Evolutionary conservation across 805 yeast species (phyloP).

Genomic region (Ogataea henricii): DNA sequence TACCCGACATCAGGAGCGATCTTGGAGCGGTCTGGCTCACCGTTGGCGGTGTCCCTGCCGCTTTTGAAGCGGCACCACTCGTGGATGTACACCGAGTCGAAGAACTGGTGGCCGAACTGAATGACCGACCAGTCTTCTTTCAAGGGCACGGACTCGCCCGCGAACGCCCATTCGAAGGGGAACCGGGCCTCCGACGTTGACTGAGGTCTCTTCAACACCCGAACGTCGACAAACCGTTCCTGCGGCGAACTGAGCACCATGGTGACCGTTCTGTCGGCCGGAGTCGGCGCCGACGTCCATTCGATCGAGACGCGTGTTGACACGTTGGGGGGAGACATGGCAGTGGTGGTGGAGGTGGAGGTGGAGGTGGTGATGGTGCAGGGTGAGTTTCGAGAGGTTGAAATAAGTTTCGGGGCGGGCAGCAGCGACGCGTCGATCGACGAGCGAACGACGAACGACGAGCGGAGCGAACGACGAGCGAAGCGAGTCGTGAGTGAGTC

Average conservation of each 20-base stretch:
- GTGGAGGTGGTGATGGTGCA: no score
- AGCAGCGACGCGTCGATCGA: background rate
- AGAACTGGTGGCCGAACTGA: conserved; percentile 42
- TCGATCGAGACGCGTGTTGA: conserved; percentile 54
- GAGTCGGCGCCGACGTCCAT: conserved; percentile 46
- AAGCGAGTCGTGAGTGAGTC: no score
- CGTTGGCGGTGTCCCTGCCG: conserved; percentile 8
- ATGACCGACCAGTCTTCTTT: conserved; percentile 33
- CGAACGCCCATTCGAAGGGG: conserved; percentile 61
- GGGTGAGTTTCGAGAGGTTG: background rate
- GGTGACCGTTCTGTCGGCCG: conserved; percentile 49
- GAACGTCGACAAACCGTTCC: conserved; percentile 49
- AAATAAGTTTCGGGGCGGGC: no score
- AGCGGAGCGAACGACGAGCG: no score
- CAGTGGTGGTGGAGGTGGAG: background rate
- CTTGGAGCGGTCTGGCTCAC: conserved; percentile 19
- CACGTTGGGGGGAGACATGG: conserved; percentile 18
- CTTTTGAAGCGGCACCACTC: conserved; percentile 15
- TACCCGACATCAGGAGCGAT: conserved; percentile 47
- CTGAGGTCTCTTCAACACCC: conserved; percentile 37
- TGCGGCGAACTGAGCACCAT: conserved; percentile 48
- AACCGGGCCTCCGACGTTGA: conserved; percentile 33
- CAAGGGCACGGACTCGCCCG: conserved; percentile 47
- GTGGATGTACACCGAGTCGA: conserved; percentile 43
- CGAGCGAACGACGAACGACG: no score